phyloP scores from a whole-genome alignment of 2,329 filamentous ascomycete species.

The Capronia americana region DNA sequence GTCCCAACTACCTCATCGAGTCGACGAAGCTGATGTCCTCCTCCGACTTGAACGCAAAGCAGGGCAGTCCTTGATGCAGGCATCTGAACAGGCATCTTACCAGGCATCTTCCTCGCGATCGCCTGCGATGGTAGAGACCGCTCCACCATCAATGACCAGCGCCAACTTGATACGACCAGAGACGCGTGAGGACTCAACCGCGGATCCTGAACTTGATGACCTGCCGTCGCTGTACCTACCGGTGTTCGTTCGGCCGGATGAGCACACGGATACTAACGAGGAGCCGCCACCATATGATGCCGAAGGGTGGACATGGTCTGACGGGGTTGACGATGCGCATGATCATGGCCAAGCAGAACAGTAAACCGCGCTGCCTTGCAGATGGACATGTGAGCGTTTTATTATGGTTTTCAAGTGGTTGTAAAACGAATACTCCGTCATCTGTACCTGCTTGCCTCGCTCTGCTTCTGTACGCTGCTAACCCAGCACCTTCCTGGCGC shows the following conservation, averaged over 20 bases:
- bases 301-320: constrained; percentile 29
- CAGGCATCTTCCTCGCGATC: neutral
- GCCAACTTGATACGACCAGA: neutral
- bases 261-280: constrained; percentile 4
- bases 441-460: neutral
- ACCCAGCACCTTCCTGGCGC: neutral
- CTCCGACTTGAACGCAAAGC: neutral
- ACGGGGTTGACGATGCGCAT: neutral
- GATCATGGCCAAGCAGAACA: neutral
- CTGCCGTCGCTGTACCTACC: neutral
- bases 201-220: neutral
- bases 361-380: neutral
- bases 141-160: neutral
- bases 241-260: neutral
- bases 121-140: neutral
- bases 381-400: neutral
- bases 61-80: neutral
- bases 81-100: neutral
- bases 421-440: neutral
- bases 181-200: neutral
- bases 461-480: neutral
- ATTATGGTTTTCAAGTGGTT: neutral
- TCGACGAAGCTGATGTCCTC: neutral
- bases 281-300: constrained; percentile 31
- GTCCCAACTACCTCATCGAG: neutral